Base-by-base conservation (phyloP, 2,329 filamentous ascomycete genomes). In the Gaeumannomyces tritici region DNA sequence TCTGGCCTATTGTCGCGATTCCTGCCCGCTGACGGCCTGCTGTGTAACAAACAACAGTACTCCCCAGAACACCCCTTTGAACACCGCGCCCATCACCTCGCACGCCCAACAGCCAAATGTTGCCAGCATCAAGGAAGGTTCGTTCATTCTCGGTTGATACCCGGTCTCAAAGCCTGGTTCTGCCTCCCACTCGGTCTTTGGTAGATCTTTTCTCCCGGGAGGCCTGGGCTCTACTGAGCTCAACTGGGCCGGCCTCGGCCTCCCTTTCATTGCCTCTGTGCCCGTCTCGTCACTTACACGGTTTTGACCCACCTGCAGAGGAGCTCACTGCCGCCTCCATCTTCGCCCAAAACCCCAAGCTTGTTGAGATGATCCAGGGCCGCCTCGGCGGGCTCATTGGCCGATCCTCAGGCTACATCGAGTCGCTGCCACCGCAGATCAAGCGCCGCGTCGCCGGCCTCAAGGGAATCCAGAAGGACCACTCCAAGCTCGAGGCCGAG, bases 401-500 rank as follows among this genome's bases (percentile, higher is more conserved):
- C 72, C 89, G 90, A 69, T 96, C 96, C 61, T 99, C 95, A 63
- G 95, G 95, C 71, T 99, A 99, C 79, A 91, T 99, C 76, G 95
- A 99, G 83, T 96, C 91, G 28, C 89, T 99, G 24, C 95, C 95
- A 64, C 82, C 87, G 63, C 86, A 89, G 64, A 93, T 99, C 71
- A 92, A 93, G 76, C 91, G 90, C 74, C 93, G 95, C 73, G 93
- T 99, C 67, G 88, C 93, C 65, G 96, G 95, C 69, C 84, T 99
- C 66, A 97, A 98, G 82, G 96, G 93, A 69, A 92, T 99, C 70
- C 95, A 99, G 80, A 97, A 97, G 79, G 93, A 98, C 72, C 95
- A 99, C 80, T 91, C 93, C 65, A 97, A 98, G 81, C 88, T 99
- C 70, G 96, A 99, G 83, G 91, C 92, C 62, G 89, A 97, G 78